These are phyloP conservation scores for Mortierella sp. DNA, from an alignment of 371 early-diverging fungal species.

Conservation along the genomic window DNA sequence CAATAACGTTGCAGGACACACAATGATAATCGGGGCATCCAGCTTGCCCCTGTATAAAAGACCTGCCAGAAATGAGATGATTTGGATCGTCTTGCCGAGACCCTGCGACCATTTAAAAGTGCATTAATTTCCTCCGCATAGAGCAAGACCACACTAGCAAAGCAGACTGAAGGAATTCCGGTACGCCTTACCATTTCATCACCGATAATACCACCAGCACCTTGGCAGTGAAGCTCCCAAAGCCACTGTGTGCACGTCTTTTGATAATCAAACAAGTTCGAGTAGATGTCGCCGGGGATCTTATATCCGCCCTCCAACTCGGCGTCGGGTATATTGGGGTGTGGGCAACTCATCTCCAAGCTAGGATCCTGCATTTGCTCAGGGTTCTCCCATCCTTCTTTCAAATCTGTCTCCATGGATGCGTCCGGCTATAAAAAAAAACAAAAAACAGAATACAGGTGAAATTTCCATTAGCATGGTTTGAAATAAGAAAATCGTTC, in stretches of 20 bases:
- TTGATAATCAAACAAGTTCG: conserved; percentile 94
- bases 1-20: conserved; percentile 97
- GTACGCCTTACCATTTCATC: conserved; percentile 92
- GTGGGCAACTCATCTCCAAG: conserved; percentile 69
- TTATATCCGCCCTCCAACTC: conserved; percentile 65
- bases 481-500: no score
- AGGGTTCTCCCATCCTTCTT: conserved; percentile 30
- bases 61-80: conserved; percentile 84
- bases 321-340: conserved; percentile 72
- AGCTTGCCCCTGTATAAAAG: conserved; percentile 71
- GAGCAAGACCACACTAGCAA: neutral
- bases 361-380: conserved; percentile 51
- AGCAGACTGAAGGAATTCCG: no score
- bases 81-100: conserved; percentile 97
- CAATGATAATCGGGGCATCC: conserved; percentile 75
- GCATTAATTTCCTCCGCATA: neutral
- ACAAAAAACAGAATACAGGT: neutral
- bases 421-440: conserved; percentile 20
- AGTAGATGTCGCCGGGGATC: conserved; percentile 89
- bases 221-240: conserved; percentile 87
- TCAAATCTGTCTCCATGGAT: conserved; percentile 24
- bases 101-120: conserved; percentile 64
- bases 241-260: conserved; percentile 90
- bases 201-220: conserved; percentile 96
- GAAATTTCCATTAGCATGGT: no score